Percentiles rank a stretch among this genome's conserved stretches.
These are phyloP conservation scores for Metschnikowia arizonensis DNA, from an alignment of 805 yeast species.

Conservation along the genomic window DNA sequence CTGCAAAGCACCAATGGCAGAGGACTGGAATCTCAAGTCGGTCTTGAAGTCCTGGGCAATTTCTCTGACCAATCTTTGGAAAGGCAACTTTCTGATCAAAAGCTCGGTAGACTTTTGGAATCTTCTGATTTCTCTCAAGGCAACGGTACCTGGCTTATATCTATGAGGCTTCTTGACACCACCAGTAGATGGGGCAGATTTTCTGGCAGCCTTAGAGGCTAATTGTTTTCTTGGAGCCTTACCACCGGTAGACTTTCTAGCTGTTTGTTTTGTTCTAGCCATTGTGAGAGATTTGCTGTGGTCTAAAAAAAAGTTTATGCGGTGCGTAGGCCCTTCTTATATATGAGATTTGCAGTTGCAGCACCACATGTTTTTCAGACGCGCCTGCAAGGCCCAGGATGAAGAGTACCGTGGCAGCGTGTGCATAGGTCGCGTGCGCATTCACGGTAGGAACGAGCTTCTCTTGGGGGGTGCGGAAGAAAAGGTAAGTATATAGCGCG, in stretches of 20 bases:
- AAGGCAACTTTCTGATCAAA: slow-evolving; percentile 92
- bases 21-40: slow-evolving; percentile 93
- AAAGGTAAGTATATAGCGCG: not conserved
- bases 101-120: slow-evolving; percentile 95
- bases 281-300: slow-evolving; percentile 29
- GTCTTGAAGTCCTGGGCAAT: slow-evolving; percentile 92
- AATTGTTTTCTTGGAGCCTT: slow-evolving; percentile 93
- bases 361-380: slow-evolving; percentile 5
- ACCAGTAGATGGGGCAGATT: slow-evolving; percentile 86
- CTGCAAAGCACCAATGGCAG: slow-evolving; percentile 96
- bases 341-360: slow-evolving; percentile 6
- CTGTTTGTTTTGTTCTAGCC: slow-evolving; percentile 95
- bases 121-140: slow-evolving; percentile 94
- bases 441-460: slow-evolving; percentile 1
- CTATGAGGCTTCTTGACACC: slow-evolving; percentile 95
- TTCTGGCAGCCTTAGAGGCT: slow-evolving; percentile 91
- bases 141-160: slow-evolving; percentile 97
- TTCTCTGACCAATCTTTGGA: slow-evolving; percentile 95
- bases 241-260: slow-evolving; percentile 95
- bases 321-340: slow-evolving; percentile 8
- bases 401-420: not conserved
- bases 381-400: not conserved
- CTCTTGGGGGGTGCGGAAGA: not conserved
- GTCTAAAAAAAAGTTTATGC: not conserved
- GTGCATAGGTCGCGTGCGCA: not conserved